Evolutionary conservation across 176 grass and related monocot genomes (phyloP).

Genomic region (Areca catechu): DNA sequence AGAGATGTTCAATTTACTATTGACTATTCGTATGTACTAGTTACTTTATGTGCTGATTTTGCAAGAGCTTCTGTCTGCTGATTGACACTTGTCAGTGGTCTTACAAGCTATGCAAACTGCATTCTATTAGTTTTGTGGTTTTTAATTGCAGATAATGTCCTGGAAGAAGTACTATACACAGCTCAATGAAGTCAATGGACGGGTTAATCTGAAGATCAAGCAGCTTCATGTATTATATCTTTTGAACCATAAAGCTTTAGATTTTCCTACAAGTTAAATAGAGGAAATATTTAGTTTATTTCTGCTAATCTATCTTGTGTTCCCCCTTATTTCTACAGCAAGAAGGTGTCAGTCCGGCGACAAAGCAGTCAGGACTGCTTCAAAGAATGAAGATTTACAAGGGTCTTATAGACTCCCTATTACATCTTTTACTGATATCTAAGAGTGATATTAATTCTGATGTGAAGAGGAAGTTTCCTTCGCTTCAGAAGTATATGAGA

Average conservation of each 20-base stretch:
- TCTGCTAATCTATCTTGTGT: too few relatives aligned
- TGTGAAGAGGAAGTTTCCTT: constrained; percentile 43
- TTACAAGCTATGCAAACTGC: too few relatives aligned
- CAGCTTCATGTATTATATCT: constrained; percentile 11
- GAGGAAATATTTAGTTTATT: too few relatives aligned
- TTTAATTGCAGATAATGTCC: constrained; percentile 45
- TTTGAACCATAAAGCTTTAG: too few relatives aligned
- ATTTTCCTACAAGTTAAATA: too few relatives aligned
- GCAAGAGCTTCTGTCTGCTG: too few relatives aligned
- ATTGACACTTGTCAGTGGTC: too few relatives aligned
- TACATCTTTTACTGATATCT: constrained; percentile 35
- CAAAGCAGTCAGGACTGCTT: constrained; percentile 37
- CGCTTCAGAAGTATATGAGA: constrained; percentile 52
- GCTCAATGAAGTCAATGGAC: constrained; percentile 51
- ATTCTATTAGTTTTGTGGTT: constrained; percentile 1
- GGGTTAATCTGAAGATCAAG: constrained; percentile 55
- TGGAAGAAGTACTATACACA: constrained; percentile 54
- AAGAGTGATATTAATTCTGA: constrained; percentile 37
- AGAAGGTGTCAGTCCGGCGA: constrained; percentile 28
- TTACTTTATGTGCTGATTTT: too few relatives aligned
- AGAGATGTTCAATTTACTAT: too few relatives aligned
- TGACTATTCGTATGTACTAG: too few relatives aligned
- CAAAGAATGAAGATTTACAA: constrained; percentile 65
- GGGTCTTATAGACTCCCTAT: constrained; percentile 29
- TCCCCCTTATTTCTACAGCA: constrained; percentile 12